Percentiles rank a stretch among this genome's conserved stretches.
Evolutionary conservation across 495 filamentous ascomycete species (phyloP).

Genomic region (Lasiosphaeria hispida): DNA sequence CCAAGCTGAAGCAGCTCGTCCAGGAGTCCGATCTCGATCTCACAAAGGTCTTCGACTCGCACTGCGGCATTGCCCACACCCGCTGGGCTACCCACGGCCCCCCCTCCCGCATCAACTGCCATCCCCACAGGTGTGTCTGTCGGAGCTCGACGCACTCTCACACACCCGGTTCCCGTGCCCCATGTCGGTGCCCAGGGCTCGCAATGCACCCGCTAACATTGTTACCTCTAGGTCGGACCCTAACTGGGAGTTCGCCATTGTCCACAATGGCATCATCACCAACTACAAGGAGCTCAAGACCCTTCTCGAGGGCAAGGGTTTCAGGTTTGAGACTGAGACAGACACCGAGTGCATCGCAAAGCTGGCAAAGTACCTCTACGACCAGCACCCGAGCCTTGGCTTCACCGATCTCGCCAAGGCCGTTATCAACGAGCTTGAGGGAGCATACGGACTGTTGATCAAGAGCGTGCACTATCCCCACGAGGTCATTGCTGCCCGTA

Average conservation of each 20-base stretch:
- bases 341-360: constrained; percentile 99
- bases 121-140: constrained; percentile 87
- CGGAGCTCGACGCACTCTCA: background rate
- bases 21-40: constrained; percentile 77
- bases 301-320: constrained; percentile 88
- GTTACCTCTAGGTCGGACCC: constrained; percentile 58
- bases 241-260: constrained; percentile 92
- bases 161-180: background rate
- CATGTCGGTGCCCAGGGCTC: background rate
- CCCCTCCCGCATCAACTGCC: constrained; percentile 92
- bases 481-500: constrained; percentile 95
- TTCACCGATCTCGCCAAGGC: constrained; percentile 96
- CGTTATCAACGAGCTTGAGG: constrained; percentile 96
- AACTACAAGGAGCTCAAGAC: constrained; percentile 99
- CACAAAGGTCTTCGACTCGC: constrained; percentile 90
- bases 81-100: constrained; percentile 97
- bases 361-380: constrained; percentile 96
- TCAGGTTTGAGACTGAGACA: constrained; percentile 97
- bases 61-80: constrained; percentile 97
- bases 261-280: constrained; percentile 99
- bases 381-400: constrained; percentile 89
- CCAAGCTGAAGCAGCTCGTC: constrained; percentile 90
- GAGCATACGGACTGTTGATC: constrained; percentile 91
- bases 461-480: constrained; percentile 99
- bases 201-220: constrained; percentile 2